Evolutionary conservation across 352 stramenopile species (phyloP).

Genomic region (Globisporangium cederbergense): DNA sequence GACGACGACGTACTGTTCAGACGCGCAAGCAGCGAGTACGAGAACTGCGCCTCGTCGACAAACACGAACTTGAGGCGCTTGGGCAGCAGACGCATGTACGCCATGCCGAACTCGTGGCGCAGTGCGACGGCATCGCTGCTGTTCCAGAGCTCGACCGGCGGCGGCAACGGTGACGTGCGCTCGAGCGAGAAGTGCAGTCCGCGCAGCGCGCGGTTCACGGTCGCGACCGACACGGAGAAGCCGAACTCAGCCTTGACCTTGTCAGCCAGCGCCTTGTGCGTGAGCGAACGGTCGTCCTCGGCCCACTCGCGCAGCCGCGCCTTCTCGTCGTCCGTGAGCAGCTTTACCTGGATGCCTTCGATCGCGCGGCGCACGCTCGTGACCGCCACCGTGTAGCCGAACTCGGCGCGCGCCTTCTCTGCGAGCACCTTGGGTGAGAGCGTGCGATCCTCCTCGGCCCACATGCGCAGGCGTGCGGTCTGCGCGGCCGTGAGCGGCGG

Average conservation of each 20-base stretch:
- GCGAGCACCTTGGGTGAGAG: background rate
- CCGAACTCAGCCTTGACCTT: background rate
- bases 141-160: background rate
- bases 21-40: constrained; percentile 4
- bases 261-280: background rate
- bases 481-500: background rate
- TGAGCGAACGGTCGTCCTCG: background rate
- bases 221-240: background rate
- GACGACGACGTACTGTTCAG: background rate
- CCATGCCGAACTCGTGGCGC: constrained; percentile 2
- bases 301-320: constrained; percentile 2
- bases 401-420: background rate
- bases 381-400: background rate
- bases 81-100: constrained; percentile 1
- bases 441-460: constrained; percentile 1
- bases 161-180: background rate
- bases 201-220: background rate
- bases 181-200: constrained; percentile 3
- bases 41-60: background rate
- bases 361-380: background rate
- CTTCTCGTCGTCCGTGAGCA: constrained; percentile 1
- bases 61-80: constrained; percentile 6
- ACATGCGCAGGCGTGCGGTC: background rate
- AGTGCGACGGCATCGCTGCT: background rate
- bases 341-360: background rate